Conservation (phyloP, 192 early-diverging fungal genomes). For the Mortierella alpina region DNA sequence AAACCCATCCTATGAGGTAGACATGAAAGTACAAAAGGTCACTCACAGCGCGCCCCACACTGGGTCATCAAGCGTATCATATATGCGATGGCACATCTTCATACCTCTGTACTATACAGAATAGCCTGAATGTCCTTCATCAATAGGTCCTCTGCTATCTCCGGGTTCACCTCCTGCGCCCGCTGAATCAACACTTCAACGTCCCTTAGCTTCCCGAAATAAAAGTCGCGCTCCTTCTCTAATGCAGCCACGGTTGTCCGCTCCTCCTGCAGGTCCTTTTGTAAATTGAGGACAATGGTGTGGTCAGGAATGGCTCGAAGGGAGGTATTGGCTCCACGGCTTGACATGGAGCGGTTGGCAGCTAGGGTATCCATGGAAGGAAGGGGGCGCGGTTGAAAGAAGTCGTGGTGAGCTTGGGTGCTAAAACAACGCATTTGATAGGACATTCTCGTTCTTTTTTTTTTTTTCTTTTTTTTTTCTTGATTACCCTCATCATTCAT, state of each 20-base stretch:
- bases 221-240: slow-evolving; percentile 98
- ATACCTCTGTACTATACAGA: slow-evolving; percentile 88
- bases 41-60: neutral
- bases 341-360: slow-evolving; percentile 37
- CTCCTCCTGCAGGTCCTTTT: slow-evolving; percentile 80
- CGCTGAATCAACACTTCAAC: slow-evolving; percentile 94
- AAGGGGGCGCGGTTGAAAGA: too few species aligned
- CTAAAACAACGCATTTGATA: neutral
- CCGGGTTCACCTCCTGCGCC: slow-evolving; percentile 66
- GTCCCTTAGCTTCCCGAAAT: slow-evolving; percentile 94
- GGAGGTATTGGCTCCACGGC: slow-evolving; percentile 37
- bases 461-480: neutral
- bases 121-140: slow-evolving; percentile 86
- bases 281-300: slow-evolving; percentile 77
- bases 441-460: neutral
- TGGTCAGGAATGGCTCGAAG: slow-evolving; percentile 35
- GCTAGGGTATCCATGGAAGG: too few species aligned
- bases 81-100: neutral
- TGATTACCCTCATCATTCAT: slow-evolving; percentile 46
- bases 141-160: slow-evolving; percentile 55
- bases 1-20: slow-evolving; percentile 73
- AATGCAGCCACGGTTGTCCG: slow-evolving; percentile 89
- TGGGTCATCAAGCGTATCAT: slow-evolving; percentile 5
- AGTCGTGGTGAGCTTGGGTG: too few species aligned
- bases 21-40: slow-evolving; percentile 1